Evolutionary conservation across 306 rosid genomes (phyloP).

Genomic region (Purshia tridentata): DNA sequence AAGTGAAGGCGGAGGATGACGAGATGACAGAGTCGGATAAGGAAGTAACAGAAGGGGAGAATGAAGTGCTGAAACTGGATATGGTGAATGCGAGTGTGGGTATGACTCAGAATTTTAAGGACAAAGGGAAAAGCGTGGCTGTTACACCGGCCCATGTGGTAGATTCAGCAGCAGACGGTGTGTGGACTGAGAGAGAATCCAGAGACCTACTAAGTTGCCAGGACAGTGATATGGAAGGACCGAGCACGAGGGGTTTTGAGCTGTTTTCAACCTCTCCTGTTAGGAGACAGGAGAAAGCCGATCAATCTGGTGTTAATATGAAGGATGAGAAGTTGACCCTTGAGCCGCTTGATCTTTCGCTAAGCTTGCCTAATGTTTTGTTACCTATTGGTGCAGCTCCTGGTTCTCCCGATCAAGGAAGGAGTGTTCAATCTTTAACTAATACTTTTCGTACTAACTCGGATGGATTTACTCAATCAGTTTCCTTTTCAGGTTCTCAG

Average conservation of each 20-base stretch:
- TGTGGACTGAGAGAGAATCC: conserved; percentile 54
- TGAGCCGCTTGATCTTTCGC: conserved; percentile 87
- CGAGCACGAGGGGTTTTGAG: conserved; percentile 84
- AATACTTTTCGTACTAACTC: conserved; percentile 75
- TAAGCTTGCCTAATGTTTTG: conserved; percentile 91
- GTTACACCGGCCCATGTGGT: conserved; percentile 39
- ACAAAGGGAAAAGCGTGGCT: conserved; percentile 79
- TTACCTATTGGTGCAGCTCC: conserved; percentile 86
- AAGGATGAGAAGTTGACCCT: conserved; percentile 56
- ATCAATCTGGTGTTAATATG: conserved; percentile 41
- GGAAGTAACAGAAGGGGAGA: conserved; percentile 38
- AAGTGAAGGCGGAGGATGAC: conserved; percentile 34
- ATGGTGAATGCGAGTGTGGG: conserved; percentile 29
- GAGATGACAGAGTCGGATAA: conserved; percentile 40
- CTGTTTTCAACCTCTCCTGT: conserved; percentile 83
- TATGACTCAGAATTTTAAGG: conserved; percentile 54
- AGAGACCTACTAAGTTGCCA: conserved; percentile 42
- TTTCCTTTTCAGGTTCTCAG: conserved; percentile 95
- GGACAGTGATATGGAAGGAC: conserved; percentile 73
- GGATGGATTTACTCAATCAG: conserved; percentile 87
- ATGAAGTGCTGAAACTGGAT: conserved; percentile 39
- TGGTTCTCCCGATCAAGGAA: conserved; percentile 81
- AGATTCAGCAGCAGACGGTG: conserved; percentile 48
- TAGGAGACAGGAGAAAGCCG: conserved; percentile 58
- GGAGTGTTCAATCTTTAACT: conserved; percentile 80